A percentile compares a stretch with the other conserved stretches of the same genome.
These are phyloP conservation scores for Saccharomyces jurei DNA, from an alignment of 805 yeast species.

Conservation along the genomic window DNA sequence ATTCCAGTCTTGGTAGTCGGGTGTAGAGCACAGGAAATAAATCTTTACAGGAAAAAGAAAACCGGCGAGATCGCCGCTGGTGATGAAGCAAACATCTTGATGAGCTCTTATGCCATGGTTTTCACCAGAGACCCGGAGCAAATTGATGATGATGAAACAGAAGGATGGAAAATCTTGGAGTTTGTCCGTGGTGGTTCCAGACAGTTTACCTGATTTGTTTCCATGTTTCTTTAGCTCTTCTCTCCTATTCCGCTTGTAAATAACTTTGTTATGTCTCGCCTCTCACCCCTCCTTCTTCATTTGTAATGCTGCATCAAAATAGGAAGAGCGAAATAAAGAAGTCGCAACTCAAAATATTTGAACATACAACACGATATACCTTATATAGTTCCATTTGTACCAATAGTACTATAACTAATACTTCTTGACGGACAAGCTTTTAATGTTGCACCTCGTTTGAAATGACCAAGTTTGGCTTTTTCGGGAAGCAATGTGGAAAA, in stretches of 20 bases:
- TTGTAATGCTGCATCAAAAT: background rate
- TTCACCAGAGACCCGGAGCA: constrained; percentile 89
- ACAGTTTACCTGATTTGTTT: constrained; percentile 47
- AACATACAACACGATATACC: background rate
- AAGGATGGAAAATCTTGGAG: constrained; percentile 95
- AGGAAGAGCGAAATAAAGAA: background rate
- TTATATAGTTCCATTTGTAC: background rate
- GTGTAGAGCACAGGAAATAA: constrained; percentile 94
- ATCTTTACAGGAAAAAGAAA: constrained; percentile 77
- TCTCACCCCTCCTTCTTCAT: background rate
- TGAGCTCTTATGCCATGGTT: constrained; percentile 94
- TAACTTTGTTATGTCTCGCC: background rate
- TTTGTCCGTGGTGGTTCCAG: constrained; percentile 91
- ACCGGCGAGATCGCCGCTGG: constrained; percentile 96
- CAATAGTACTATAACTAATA: background rate
- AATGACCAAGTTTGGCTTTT: background rate
- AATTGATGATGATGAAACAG: constrained; percentile 81
- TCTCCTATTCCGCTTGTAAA: background rate
- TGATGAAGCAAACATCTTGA: constrained; percentile 82
- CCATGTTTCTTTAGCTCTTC: background rate
- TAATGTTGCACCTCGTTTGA: background rate
- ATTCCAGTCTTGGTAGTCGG: constrained; percentile 88
- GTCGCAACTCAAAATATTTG: background rate
- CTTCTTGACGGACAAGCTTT: background rate
- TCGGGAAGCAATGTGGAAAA: background rate